phyloP scores from a whole-genome alignment of 345 rosid genomes.

The Citrus unshiu region DNA sequence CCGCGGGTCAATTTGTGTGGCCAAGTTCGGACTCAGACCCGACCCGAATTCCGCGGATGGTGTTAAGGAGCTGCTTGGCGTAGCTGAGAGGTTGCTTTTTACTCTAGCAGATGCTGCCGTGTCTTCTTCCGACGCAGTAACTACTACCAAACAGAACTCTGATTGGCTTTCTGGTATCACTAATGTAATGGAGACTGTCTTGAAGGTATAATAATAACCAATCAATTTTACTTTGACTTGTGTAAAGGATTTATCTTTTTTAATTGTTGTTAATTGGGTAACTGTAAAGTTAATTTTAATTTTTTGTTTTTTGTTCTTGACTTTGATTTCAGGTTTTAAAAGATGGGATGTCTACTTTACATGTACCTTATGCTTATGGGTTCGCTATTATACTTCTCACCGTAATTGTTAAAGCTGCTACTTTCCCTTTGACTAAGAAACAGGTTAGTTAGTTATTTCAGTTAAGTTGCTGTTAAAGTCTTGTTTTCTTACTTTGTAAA shows the following conservation, averaged over 20 bases:
- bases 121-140: constrained; percentile 49
- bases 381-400: constrained; percentile 90
- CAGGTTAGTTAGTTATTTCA: constrained; percentile 51
- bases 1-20: constrained; percentile 46
- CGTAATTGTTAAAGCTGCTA: constrained; percentile 85
- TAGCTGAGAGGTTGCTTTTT: constrained; percentile 52
- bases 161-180: constrained; percentile 95
- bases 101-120: constrained; percentile 88
- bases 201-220: constrained; percentile 47
- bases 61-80: constrained; percentile 38
- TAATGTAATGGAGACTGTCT: constrained; percentile 68
- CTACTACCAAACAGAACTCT: constrained; percentile 48
- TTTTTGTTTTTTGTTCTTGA: neutral
- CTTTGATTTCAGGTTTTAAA: constrained; percentile 60
- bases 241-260: neutral
- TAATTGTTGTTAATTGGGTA: neutral
- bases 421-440: constrained; percentile 89
- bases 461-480: neutral
- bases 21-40: constrained; percentile 58
- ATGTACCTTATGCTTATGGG: constrained; percentile 84
- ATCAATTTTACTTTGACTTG: neutral
- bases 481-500: neutral
- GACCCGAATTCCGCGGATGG: constrained; percentile 43
- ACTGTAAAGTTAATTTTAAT: neutral
- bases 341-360: constrained; percentile 71